Conservation (phyloP, 1,139 yeast species). For the Zygotorulaspora mrakii region DNA sequence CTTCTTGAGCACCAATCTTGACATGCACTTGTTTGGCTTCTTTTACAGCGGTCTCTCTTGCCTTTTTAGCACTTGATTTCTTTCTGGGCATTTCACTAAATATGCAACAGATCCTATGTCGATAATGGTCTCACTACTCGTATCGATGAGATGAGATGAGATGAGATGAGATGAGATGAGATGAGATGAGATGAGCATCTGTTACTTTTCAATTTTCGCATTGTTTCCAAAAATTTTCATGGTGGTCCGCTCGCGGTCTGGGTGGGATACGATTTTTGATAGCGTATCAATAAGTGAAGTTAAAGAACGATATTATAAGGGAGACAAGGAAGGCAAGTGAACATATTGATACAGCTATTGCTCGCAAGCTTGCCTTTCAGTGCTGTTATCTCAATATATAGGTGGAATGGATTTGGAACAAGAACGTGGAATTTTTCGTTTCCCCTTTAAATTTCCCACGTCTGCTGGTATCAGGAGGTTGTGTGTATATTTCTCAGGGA, state of each 20-base stretch:
- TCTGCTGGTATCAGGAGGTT: conserved; percentile 66
- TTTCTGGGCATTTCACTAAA: conserved; percentile 69
- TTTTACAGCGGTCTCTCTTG: conserved; percentile 47
- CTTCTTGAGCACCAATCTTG: conserved; percentile 11
- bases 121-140: background rate
- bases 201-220: conserved; percentile 2
- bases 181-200: conserved; percentile 18
- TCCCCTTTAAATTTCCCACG: conserved; percentile 58
- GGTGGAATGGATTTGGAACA: conserved; percentile 24
- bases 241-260: conserved; percentile 2
- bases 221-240: conserved; percentile 9
- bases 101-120: no score
- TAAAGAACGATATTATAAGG: no score
- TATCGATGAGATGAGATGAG: conserved; percentile 17
- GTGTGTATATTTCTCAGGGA: conserved; percentile 46
- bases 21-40: conserved; percentile 21
- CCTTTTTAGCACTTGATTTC: conserved; percentile 82
- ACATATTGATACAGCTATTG: no score
- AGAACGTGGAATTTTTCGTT: conserved; percentile 45
- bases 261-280: conserved; percentile 4
- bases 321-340: no score
- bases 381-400: no score
- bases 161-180: conserved; percentile 12
- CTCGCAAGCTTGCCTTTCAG: no score
- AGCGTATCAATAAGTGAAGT: no score